Evolutionary conservation across 2,329 filamentous ascomycete species (phyloP), one percentile per base, ranked within the genome.

Genomic region (Microcyclosporella mali): DNA sequence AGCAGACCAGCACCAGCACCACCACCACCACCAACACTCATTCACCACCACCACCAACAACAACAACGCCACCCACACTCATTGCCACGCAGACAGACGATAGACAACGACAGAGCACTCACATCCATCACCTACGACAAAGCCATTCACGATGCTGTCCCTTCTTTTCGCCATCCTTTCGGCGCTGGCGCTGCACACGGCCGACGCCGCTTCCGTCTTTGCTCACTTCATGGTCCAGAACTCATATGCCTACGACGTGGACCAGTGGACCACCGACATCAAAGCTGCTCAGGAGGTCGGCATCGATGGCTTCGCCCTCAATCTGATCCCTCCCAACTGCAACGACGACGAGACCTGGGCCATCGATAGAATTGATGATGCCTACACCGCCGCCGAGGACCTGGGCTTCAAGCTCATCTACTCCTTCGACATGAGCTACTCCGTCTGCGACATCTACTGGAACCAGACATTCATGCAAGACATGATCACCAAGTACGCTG

Each of bases 351-450:
- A 58, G 35, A 48, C 41, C 41, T 66, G 63, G 63, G 55, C 56
- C 45, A 45, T 57, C 21, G 58, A 59, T 52, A 58, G 57, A 41
- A 63, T 66, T 38, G 59, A 61, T 36, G 61, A 64, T 45, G 64
- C 64, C 27, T 66, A 54, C 47, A 53, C 49, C 34, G 64, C 57
- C 39, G 63, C 62, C 31, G 58, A 58, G 45, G 33, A 52, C 27
- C 48, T 57, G 39, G 56, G 57, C 46, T 66, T 66, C 56, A 58
- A 59, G 49, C 55, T 66, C 47, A 58, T 63, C 47, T 56, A 60
- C 47, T 65, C 63, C 15, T 66, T 66, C 51, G 64, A 66, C 52
- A 66, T 66, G 63, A 63, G 56, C 52, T 63, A 59, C 46, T 53
- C 52, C 37, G 41, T 50, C 12, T 66, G 62, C 54, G 52, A 59